Conservation (phyloP, 2,329 filamentous ascomycete species). For the Myotisia sp. region DNA sequence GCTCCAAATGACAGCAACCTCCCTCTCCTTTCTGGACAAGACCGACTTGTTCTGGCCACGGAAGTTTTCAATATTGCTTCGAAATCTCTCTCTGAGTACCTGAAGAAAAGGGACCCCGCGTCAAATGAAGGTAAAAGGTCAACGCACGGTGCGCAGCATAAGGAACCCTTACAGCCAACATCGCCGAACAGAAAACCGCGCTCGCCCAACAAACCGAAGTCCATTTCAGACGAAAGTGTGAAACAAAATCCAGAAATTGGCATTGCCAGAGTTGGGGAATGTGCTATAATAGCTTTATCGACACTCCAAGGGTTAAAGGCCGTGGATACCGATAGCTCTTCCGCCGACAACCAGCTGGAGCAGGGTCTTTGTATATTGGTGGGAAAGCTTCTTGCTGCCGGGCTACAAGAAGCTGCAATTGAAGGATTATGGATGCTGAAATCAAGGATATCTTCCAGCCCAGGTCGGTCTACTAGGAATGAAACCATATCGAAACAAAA, state of each 20-base stretch:
- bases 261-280: conserved; percentile 24
- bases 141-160: conserved; percentile 1
- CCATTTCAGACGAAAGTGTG: conserved; percentile 4
- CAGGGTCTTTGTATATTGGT: conserved; percentile 30
- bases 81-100: conserved; percentile 29
- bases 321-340: conserved; percentile 16
- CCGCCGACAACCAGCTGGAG: conserved; percentile 25
- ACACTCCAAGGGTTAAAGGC: conserved; percentile 25
- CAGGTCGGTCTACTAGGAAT: background rate
- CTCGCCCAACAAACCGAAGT: conserved; percentile 16
- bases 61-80: conserved; percentile 34
- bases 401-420: conserved; percentile 27
- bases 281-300: conserved; percentile 27
- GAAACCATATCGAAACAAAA: background rate
- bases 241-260: conserved; percentile 13
- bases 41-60: conserved; percentile 31
- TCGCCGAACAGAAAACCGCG: conserved; percentile 20
- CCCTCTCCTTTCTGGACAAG: conserved; percentile 21
- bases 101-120: conserved; percentile 16
- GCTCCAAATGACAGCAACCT: conserved; percentile 16
- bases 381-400: conserved; percentile 28
- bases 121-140: conserved; percentile 1
- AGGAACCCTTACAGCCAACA: conserved; percentile 16
- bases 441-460: conserved; percentile 20
- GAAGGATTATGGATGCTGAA: conserved; percentile 29